phyloP scores from a whole-genome alignment of 495 filamentous ascomycete genomes.

The Penicillium angulare region DNA sequence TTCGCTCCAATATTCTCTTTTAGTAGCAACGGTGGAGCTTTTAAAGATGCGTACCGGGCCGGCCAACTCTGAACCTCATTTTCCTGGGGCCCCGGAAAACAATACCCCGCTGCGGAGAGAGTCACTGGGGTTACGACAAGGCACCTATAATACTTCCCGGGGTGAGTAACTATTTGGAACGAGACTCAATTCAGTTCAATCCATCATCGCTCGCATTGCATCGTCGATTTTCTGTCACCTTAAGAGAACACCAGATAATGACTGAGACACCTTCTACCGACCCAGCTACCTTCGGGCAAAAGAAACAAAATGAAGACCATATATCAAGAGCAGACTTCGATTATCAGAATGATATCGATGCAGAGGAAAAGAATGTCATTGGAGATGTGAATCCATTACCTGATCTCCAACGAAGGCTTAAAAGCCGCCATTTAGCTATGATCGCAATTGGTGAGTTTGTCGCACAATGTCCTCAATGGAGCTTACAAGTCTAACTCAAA shows the following conservation, averaged over 20 bases:
- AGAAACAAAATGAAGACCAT: not conserved
- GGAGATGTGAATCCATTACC: not conserved
- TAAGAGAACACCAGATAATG: not conserved
- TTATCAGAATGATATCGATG: not conserved
- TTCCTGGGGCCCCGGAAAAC: not conserved
- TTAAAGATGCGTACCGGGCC: not conserved
- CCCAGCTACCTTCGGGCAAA: not conserved
- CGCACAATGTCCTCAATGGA: not conserved
- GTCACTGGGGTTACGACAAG: not conserved
- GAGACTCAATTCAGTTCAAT: not conserved
- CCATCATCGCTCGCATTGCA: not conserved
- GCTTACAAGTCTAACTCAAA: not conserved
- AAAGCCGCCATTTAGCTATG: slow-evolving; percentile 3
- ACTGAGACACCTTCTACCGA: not conserved
- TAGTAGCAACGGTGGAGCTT: not conserved
- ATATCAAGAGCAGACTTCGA: not conserved
- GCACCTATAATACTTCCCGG: not conserved
- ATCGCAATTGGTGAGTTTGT: slow-evolving; percentile 4
- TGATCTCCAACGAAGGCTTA: slow-evolving; percentile 1
- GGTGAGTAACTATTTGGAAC: no score
- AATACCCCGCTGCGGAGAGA: not conserved
- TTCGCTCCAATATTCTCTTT: not conserved
- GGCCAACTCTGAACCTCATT: not conserved
- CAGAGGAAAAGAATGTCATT: not conserved
- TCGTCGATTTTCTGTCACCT: not conserved